Base-by-base conservation (phyloP, 2,329 filamentous ascomycete species). In the Paraconiothyrium sp. region DNA sequence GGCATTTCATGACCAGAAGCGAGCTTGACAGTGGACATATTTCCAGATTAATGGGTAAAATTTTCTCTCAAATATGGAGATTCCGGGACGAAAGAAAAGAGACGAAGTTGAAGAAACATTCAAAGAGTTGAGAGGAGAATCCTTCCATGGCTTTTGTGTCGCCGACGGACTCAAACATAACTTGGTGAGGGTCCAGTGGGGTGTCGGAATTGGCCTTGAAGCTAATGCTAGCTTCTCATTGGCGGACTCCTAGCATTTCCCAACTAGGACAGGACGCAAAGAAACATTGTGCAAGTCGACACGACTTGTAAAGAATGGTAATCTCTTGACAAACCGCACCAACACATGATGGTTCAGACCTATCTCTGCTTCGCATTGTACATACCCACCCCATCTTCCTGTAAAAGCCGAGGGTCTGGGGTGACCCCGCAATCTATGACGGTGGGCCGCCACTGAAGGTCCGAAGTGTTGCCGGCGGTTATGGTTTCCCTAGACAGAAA, bases 1-100 rank as follows among this genome's bases (percentile, higher is more conserved):
- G 90, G 90, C 90, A 92, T 92, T 71, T 90, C 84, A 71, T 86
- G 75, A 79, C 88, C 88, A 79, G 83, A 88, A 80, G 82, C 89
- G 65, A 90, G 85, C 81, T 88, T 89, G 78, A 89, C 82, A 62
- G 80, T 86, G n/a, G 57, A 47, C 62, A 65, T 63, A 54, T 50
- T 67, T 50, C 16, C 44, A 37, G 46, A 54, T 20, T 32, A 14
- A 24, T 41, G 3, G 4, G 39, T n/a, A 4, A n/a, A 8, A 41
- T 43, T 39, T 46, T 41, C 13, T 32, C 34, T 54, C 20, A 41
- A 44, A 34, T 27, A 22, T 50, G 20, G 16, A 20, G n/a, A 13
- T 14, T 5, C 39, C n/a, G 24, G 20, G n/a, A 14, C 14, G 3
- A 32, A 27, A 34, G n/a, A 43, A 4, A 34, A 4, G 13, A 50